Base-by-base conservation (phyloP, 176 grass and related monocot species). In the Bromus sterilis region DNA sequence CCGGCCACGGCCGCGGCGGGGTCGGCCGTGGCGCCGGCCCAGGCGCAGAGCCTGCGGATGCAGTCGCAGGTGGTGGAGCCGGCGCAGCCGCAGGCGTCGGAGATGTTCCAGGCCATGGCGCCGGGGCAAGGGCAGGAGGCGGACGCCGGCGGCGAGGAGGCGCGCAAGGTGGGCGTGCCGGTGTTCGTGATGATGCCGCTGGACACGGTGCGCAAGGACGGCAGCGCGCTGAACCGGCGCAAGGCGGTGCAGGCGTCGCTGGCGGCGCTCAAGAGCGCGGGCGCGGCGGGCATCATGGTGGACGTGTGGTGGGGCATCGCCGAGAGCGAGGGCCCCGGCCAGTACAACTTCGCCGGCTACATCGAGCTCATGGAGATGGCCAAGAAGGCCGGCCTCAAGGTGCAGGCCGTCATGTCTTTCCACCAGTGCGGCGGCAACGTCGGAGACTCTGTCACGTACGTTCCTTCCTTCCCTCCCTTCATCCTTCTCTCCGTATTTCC, bases 321-420 rank as follows among this genome's bases (percentile, higher is more conserved):
- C 66, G 88, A 94, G 91, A 74, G 40, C 55, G 88, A 94, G 7
- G 56, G 36, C 0, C 88, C 91, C 9, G 49, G 82, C 34, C 49
- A 25, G 49, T 94, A 94, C 86, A 84, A 94, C 61, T 94, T 86
- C 82, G 56, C 55, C 58, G 88, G 91, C 0, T 94, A 91, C 86
- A 68, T 56, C 51, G 91, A 94, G 83, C 87, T 94, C 74, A 86
- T 91, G 91, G 91, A 94, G 55, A 83, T 94, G 85, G 88, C 88
- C 4, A 74, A 43, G 40, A 83, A 87, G 53, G 16, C 55, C 7
- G 94, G 89, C 53, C 87, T 97, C 75, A 97, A 97, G 87, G 94
- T 97, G 49, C 91, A 97, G 89, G 91, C 91, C 24, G 95, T 98
- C 63, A 98, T 98, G 95, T 98, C 95, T 2, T 98, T 98, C 78